Evolutionary conservation across 345 rosid species (phyloP), one percentile per base, ranked within the genome.

Genomic region (Diplotaxis tenuifolia): DNA sequence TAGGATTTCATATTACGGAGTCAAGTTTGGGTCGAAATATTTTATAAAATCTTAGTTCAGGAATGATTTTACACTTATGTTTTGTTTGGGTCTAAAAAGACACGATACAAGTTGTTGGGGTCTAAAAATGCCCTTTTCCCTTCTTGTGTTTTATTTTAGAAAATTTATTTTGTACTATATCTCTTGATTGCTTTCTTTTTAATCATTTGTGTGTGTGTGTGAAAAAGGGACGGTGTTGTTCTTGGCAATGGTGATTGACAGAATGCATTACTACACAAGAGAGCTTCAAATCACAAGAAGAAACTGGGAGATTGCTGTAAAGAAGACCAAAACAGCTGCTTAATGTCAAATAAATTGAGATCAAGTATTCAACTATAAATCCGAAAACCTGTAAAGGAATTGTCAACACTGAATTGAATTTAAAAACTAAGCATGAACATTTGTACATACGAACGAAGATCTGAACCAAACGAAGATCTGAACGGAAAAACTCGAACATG

Each of bases 231-330:
- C 73, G 5, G 63, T 72, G 25, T 53, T 77, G 70, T 77, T 72
- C 69, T 25, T 72, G 68, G 81, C 73, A 42, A 61, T 77, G 81
- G 77, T 77, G 22, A 77, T 67, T 40, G 81, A 77, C 23, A 77
- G 81, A 18, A 71, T 77, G 73, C 81, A 77, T 77, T 77, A 77
- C 36, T 77, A 72, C 73, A 60, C 81, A 29, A 77, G 77, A 67
- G 81, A 77, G 73, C 81, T 77, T 61, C 81, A 77, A 53, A 77
- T 42, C 25, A 61, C 77, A 12, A 77, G 73, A 61, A 67, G 77
- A 72, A 72, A 72, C 45, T 72, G 72, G 73, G 81, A 72, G 70
- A 25, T 67, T 60, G 73, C 81, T 1, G 53, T 40, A 4, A 77
- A 77, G 65, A 77, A 72, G 70, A 25, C 28, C 69, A 67, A 77